Base-by-base conservation (phyloP, 257 asterid species). In the Nicotiana tomentosiformis region DNA sequence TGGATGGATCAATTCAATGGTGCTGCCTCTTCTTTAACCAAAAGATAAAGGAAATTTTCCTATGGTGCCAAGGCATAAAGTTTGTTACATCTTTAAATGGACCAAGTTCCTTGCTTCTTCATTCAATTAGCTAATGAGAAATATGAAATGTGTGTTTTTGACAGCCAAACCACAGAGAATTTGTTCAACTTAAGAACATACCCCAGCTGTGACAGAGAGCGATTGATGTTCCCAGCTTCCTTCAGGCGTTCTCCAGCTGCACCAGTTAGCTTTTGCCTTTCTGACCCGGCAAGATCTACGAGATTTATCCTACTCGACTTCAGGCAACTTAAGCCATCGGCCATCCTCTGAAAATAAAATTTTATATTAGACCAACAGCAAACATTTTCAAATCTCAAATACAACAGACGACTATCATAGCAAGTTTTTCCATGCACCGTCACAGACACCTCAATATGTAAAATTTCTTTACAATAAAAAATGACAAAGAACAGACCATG, bases 221-320 rank as follows among this genome's bases (percentile, higher is more conserved):
- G 98, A 82, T 96, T 96, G 83, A 96, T 96, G 84, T 94, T 96
- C 87, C 99, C 98, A 65, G 98, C 99, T 89, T 96, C 98, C 89
- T 96, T 96, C 93, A 96, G 90, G 60, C 99, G 96, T 53, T 93
- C 98, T 89, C 99, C 99, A 86, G 95, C 98, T 86, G 99, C 99
- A 85, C 99, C 97, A 33, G 99, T 94, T 81, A 93, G 98, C 88
- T 96, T 96, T 85, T 94, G 99, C 79, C 99, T 90, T 90, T 96
- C 99, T 17, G 99, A 96, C 79, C 99, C 99, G 88, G 98, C 99
- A 86, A 96, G 99, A 87, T 96, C 99, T 61, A 96, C 99, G 53
- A 96, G 93, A 90, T 96, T 96, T 86, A 96, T 94, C 90, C 94
- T 90, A 87, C 99, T 96, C 82, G 89, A 89, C 88, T 94, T 94